Base-by-base conservation (phyloP, 1,284 basidiomycete genomes). In the Ustilago shanxiensis region DNA sequence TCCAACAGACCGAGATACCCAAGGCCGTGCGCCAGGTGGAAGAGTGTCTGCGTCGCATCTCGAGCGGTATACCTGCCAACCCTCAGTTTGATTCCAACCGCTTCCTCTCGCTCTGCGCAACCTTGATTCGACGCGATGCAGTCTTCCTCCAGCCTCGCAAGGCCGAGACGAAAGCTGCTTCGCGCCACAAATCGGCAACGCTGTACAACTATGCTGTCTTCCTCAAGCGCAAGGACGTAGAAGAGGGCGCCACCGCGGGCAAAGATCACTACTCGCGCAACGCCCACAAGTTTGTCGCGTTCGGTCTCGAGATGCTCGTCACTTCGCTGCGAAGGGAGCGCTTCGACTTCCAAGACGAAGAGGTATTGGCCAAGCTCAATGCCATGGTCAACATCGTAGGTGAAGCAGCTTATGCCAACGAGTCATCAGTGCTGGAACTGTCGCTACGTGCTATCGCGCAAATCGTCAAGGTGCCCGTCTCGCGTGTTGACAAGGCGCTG, bases 301-400 rank as follows among this genome's bases (percentile, higher is more conserved):
- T 99, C 77, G 97, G 97, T 54, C 89, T 99, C 22, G 95, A 99
- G 70, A 88, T 99, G 13, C 93, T 99, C 81, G 91, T 93, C 78
- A 94, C 94, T 2, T 94, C 94, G 0, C 91, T 95, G 83, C 91
- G 93, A 39, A 90, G 94, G 13, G 92, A 91, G 74, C 92, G 92
- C 33, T 97, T 98, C 81, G 92, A 96, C 84, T 92, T 96, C 84
- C 90, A 90, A 31, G 91, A 97, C 79, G 80, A 89, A 3, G 88
- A 90, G 26, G 89, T 93, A 53, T 88, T 95, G 55, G 88, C 92
- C 13, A 91, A 94, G 47, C 89, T 99, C 24, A 93, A 96, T 62
- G 90, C 94, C 0, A 92, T 98, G 88, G 92, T 98, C 20, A 88
- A 91, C 39, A 90, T 92, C 13, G 92, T 98, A 55, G 97, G 95